phyloP scores from a whole-genome alignment of 2,329 filamentous ascomycete species.

The Penicillium sp. region DNA sequence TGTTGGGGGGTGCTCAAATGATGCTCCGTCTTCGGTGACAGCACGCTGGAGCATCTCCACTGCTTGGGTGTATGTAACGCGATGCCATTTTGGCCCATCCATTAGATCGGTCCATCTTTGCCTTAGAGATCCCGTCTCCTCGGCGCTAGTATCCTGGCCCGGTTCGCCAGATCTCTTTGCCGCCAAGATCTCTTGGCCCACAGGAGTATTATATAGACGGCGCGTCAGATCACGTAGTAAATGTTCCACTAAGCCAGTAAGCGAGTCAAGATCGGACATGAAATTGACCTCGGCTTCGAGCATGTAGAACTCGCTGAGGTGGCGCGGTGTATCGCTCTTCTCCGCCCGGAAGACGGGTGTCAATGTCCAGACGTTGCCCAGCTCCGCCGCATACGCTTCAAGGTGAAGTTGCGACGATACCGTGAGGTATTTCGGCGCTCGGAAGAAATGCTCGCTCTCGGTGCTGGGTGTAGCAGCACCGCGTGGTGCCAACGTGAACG shows the following conservation, averaged over 20 bases:
- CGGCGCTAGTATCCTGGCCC: slow-evolving; percentile 34
- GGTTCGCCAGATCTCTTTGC: slow-evolving; percentile 44
- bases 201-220: slow-evolving; percentile 49
- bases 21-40: slow-evolving; percentile 46
- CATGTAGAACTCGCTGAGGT: slow-evolving; percentile 99
- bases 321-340: slow-evolving; percentile 85
- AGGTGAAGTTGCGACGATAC: slow-evolving; percentile 94
- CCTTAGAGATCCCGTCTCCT: slow-evolving; percentile 49
- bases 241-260: slow-evolving; percentile 79
- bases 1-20: slow-evolving; percentile 66
- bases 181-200: slow-evolving; percentile 57
- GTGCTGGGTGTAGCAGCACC: slow-evolving; percentile 30
- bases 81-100: slow-evolving; percentile 62
- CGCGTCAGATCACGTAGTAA: slow-evolving; percentile 64
- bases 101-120: slow-evolving; percentile 71
- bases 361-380: slow-evolving; percentile 89
- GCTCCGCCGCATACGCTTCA: slow-evolving; percentile 82
- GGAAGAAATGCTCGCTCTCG: slow-evolving; percentile 67
- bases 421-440: slow-evolving; percentile 84
- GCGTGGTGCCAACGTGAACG: slow-evolving; percentile 67
- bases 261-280: slow-evolving; percentile 62
- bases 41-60: slow-evolving; percentile 66
- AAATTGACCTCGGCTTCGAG: slow-evolving; percentile 89
- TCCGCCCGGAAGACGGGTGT: slow-evolving; percentile 94
- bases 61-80: slow-evolving; percentile 78